Evolutionary conservation across 306 rosid genomes (phyloP).

Genomic region (Prunus dulcis): DNA sequence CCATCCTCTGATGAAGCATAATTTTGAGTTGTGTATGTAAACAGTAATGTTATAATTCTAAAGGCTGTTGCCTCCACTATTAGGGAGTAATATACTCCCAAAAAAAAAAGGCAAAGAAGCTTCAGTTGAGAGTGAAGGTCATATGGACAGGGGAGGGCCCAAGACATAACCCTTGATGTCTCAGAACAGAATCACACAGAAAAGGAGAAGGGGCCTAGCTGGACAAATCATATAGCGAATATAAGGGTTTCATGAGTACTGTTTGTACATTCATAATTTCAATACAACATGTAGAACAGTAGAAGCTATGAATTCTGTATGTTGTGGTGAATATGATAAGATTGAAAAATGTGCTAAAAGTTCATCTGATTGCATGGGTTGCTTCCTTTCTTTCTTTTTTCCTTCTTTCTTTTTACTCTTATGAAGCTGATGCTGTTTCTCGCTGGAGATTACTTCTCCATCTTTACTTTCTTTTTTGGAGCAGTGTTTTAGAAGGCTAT

Average conservation of each 20-base stretch:
- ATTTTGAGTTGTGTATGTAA: neutral
- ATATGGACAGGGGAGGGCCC: slow-evolving; percentile 5
- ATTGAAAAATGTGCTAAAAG: neutral
- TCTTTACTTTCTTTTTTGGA: slow-evolving; percentile 20
- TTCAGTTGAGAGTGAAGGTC: neutral
- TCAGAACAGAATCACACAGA: neutral
- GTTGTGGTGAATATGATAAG: neutral
- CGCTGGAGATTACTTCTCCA: slow-evolving; percentile 5
- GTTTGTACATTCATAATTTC: neutral
- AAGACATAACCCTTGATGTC: neutral
- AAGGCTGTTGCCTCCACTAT: neutral
- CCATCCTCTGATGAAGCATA: neutral
- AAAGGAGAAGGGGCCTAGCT: neutral
- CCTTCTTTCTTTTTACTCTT: neutral
- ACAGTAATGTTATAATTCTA: neutral
- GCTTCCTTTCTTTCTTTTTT: neutral
- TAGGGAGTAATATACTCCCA: neutral
- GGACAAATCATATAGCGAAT: neutral
- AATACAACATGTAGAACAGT: neutral
- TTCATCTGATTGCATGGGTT: neutral
- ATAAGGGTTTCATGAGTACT: neutral
- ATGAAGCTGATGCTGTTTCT: slow-evolving; percentile 4
- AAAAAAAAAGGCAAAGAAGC: neutral
- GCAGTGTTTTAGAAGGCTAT: slow-evolving; percentile 38
- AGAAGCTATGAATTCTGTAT: neutral